These are phyloP conservation scores for Setaria italica DNA, from an alignment of 202 grass and related monocot genomes.

Conservation along the genomic window DNA sequence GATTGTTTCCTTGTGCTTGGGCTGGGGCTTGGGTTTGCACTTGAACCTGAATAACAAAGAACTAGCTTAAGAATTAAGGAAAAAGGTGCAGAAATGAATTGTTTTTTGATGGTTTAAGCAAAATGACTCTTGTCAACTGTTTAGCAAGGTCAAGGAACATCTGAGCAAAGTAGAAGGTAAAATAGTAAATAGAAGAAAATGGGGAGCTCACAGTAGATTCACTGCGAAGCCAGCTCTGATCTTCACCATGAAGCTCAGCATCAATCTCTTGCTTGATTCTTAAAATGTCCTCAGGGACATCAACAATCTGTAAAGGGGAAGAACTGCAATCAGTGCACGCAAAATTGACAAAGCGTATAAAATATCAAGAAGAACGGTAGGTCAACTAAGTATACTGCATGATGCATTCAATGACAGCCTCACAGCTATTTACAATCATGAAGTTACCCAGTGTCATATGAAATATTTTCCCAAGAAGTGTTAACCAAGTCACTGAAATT, in stretches of 20 bases:
- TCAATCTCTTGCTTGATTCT: constrained; percentile 92
- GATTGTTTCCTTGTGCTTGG: constrained; percentile 55
- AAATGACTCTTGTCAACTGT: not conserved
- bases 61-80: not conserved
- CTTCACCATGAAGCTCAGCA: constrained; percentile 73
- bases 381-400: not conserved
- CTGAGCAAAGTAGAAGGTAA: not conserved
- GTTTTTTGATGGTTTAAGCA: not conserved
- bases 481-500: not conserved
- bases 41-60: constrained; percentile 54
- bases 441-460: not conserved
- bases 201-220: constrained; percentile 73
- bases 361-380: not conserved
- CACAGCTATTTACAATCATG: not conserved
- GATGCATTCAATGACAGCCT: not conserved
- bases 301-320: constrained; percentile 53
- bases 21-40: constrained; percentile 53
- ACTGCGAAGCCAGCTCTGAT: constrained; percentile 77
- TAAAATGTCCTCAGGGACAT: constrained; percentile 77
- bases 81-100: constrained; percentile 9
- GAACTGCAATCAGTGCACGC: constrained; percentile 12
- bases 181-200: constrained; percentile 2
- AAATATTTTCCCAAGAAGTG: not conserved
- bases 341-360: not conserved
- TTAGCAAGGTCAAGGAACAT: not conserved